phyloP scores from a whole-genome alignment of 257 asterid genomes.

The Prunella vulgaris region DNA sequence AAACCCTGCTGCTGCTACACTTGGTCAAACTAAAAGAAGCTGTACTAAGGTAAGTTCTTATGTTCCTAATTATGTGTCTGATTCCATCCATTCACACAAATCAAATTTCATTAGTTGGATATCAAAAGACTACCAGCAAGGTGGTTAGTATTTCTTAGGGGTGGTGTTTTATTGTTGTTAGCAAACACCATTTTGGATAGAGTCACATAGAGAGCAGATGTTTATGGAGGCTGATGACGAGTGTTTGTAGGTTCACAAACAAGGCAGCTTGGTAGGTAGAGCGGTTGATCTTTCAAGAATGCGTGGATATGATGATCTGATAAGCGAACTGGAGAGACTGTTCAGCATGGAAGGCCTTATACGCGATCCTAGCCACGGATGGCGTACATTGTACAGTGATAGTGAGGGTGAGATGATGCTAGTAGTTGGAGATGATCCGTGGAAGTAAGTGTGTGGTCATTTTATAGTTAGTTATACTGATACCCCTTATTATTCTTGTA shows the following conservation, averaged over 20 bases:
- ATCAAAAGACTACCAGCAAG: too few species aligned
- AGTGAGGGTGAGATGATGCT: constrained; percentile 78
- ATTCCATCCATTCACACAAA: too few species aligned
- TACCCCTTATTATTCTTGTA: too few species aligned
- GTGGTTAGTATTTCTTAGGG: too few species aligned
- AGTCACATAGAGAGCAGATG: too few species aligned
- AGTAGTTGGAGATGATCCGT: constrained; percentile 82
- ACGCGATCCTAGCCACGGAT: constrained; percentile 53
- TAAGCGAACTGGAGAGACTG: constrained; percentile 61
- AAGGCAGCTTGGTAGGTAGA: constrained; percentile 76
- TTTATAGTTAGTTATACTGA: too few species aligned
- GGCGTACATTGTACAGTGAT: constrained; percentile 69
- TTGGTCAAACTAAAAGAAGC: constrained; percentile 52
- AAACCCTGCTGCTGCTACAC: constrained; percentile 43
- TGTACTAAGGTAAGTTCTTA: constrained; percentile 56
- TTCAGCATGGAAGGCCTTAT: constrained; percentile 73
- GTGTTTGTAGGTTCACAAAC: constrained; percentile 68
- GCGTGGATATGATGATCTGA: constrained; percentile 44
- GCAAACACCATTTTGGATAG: too few species aligned
- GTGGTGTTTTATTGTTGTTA: too few species aligned
- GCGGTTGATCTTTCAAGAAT: constrained; percentile 68
- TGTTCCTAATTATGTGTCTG: too few species aligned
- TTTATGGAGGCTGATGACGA: neutral
- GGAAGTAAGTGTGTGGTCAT: constrained; percentile 81
- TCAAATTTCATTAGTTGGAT: too few species aligned